phyloP scores from a whole-genome alignment of 2,329 filamentous ascomycete genomes.

The Dactylellina haptotyla region DNA sequence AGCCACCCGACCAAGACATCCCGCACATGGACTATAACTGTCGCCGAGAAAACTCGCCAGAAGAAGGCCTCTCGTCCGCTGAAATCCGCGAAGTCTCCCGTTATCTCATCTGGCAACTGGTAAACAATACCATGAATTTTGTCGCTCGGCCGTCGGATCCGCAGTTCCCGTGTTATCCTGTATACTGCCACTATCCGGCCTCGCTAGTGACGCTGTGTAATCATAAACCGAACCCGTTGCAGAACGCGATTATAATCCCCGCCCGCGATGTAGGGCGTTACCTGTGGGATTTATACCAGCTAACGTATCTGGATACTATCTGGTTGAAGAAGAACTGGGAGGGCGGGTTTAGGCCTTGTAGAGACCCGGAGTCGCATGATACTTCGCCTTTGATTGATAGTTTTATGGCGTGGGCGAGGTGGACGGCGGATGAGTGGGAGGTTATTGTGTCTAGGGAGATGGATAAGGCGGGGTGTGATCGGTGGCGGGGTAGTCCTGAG shows the following conservation, averaged over 20 bases:
- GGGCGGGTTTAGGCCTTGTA: not conserved
- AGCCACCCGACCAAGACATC: not conserved
- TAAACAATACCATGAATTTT: slow-evolving; percentile 13
- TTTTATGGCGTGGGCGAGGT: slow-evolving; percentile 29
- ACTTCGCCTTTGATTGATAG: not conserved
- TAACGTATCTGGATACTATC: slow-evolving; percentile 1
- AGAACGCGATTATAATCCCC: slow-evolving; percentile 2
- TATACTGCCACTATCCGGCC: slow-evolving; percentile 31
- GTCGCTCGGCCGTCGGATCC: slow-evolving; percentile 1
- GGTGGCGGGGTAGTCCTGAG: slow-evolving; percentile 22
- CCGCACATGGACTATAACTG: slow-evolving; percentile 6
- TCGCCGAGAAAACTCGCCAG: not conserved
- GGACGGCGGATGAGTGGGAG: slow-evolving; percentile 44
- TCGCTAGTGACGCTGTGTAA: slow-evolving; percentile 27
- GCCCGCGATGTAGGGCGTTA: slow-evolving; percentile 15
- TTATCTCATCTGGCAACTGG: slow-evolving; percentile 42
- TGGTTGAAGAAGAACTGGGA: slow-evolving; percentile 6
- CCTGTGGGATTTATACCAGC: slow-evolving; percentile 26
- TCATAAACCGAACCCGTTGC: not conserved
- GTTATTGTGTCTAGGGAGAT: slow-evolving; percentile 7
- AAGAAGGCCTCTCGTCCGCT: not conserved
- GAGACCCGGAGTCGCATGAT: not conserved
- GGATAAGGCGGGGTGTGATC: slow-evolving; percentile 5
- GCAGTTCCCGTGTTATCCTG: slow-evolving; percentile 15
- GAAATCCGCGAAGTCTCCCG: slow-evolving; percentile 8